Conservation (phyloP, 2,329 filamentous ascomycete genomes). For the Ophiostoma ulmi region DNA sequence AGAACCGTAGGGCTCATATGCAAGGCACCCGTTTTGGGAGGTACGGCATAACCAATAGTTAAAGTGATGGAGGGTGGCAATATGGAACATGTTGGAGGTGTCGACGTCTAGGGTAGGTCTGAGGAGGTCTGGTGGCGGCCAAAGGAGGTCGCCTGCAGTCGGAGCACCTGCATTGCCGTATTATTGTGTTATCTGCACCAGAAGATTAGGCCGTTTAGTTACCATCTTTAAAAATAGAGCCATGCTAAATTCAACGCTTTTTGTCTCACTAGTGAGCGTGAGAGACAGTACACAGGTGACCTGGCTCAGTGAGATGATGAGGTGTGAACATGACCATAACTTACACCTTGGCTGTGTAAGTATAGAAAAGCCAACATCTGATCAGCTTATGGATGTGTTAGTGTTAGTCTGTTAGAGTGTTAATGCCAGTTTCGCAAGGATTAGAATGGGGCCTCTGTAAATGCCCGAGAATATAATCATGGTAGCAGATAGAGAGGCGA, state of each 20-base stretch:
- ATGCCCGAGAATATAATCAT: neutral
- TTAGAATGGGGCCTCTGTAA: neutral
- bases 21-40: constrained; percentile 8
- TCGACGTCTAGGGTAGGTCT: too few relatives aligned
- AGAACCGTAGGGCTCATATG: constrained; percentile 3
- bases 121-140: neutral
- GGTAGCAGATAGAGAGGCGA: constrained; percentile 2
- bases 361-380: neutral
- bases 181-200: neutral
- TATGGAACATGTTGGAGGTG: neutral
- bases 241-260: neutral
- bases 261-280: neutral
- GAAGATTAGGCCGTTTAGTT: neutral
- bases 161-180: constrained; percentile 1
- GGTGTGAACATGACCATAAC: neutral
- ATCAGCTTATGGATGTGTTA: neutral
- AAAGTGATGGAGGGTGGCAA: neutral
- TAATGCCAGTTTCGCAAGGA: neutral
- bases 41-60: neutral
- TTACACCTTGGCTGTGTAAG: neutral
- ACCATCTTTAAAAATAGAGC: neutral
- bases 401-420: neutral
- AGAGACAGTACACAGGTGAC: neutral
- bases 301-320: constrained; percentile 6
- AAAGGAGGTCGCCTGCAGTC: neutral